Evolutionary conservation across 768 basidiomycete species (phyloP), one percentile per base, ranked within the genome.

Genomic region (Amanita pseudoporphyria): DNA sequence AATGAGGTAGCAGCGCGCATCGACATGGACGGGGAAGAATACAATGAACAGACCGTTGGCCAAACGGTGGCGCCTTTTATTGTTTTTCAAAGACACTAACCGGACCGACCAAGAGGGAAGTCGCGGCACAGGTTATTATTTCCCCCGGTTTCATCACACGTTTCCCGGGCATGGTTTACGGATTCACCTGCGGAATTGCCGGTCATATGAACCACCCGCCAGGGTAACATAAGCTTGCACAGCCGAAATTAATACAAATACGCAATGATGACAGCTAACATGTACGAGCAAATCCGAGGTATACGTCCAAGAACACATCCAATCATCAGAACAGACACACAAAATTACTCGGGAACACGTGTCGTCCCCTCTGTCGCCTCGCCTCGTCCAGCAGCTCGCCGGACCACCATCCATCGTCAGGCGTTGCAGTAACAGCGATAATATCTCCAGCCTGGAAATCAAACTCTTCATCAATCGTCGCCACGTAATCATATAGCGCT

Each of bases 371-470:
- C 54, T 82, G 76, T 54, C 87, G 71, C 56, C 89, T 67, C 26
- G 72, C 71, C 56, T 89, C 86, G 53, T 88, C 85, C n/a, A 90
- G 67, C 52, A 91, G 64, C 57, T 87, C 84, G 19, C 95, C 95
- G 49, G 82, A 87, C 95, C 94, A 98, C 95, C 95, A 97, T 1
- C 95, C 95, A 58, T 96, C 94, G 58, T 93, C 92, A 4, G 92
- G 92, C 5, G 92, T 95, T 18, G 82, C 76, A 0, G 89, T 94
- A 9, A 98, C 94, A 6, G 93, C 94, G 55, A 98, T 96, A 55
- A 96, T 88, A 65, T 98, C 95, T 2, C 87, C 90, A 18, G 82
- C 72, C 61, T 93, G 89, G 80, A 98, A 97, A 63, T 94, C 87
- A 64, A 98, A 97, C 67, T 97, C 95, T 60, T 94, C 91, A 1